These are phyloP conservation scores for Diphasiastrum complanatum DNA, from an alignment of 83 land plant species.

Conservation along the genomic window DNA sequence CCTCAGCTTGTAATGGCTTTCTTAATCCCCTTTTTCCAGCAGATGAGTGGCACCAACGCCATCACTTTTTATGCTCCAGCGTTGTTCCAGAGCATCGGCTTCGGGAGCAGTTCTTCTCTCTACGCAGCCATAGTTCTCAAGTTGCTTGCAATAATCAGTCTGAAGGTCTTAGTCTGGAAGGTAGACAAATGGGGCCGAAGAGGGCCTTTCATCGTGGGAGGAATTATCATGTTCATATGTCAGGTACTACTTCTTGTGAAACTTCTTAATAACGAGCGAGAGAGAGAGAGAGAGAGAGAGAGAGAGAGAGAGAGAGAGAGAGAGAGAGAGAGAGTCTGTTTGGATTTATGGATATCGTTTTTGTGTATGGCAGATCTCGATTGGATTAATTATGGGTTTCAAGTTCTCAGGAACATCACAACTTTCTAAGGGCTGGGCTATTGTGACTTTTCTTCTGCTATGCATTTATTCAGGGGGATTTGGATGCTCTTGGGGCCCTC, in stretches of 20 bases:
- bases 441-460: not conserved
- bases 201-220: not conserved
- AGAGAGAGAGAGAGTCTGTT: no score
- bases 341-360: not conserved
- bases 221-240: slow-evolving; percentile 1
- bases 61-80: not conserved
- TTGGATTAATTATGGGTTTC: not conserved
- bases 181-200: not conserved
- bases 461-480: not conserved
- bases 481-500: slow-evolving; percentile 4
- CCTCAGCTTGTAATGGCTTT: not conserved
- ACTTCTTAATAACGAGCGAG: no score
- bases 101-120: not conserved
- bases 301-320: not conserved
- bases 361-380: not conserved
- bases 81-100: not conserved
- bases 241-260: not conserved
- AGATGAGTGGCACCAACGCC: not conserved
- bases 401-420: not conserved
- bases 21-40: not conserved
- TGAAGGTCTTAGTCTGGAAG: not conserved
- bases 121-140: not conserved
- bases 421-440: not conserved
- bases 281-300: not conserved
- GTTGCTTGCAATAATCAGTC: not conserved